These are phyloP conservation scores for Picochlorum costavermella DNA, from an alignment of 139 green algal species.

Conservation along the genomic window DNA sequence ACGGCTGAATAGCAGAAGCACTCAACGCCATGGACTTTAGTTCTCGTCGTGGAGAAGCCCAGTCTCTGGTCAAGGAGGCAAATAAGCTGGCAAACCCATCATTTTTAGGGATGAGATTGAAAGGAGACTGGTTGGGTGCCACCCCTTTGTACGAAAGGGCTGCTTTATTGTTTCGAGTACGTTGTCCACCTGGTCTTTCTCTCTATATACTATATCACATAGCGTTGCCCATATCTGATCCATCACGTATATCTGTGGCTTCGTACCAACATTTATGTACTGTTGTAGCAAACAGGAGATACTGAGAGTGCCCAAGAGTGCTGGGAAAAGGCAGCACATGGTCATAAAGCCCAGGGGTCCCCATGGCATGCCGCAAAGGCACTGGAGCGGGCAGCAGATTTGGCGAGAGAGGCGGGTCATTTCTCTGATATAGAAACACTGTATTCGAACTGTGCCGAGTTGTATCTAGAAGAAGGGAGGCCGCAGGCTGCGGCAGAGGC, in stretches of 20 bases:
- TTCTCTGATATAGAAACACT: slow-evolving; percentile 13
- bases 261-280: too few relatives aligned
- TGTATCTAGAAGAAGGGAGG: slow-evolving; percentile 46
- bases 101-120: slow-evolving; percentile 54
- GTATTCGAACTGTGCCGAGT: slow-evolving; percentile 31
- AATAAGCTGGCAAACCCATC: slow-evolving; percentile 44
- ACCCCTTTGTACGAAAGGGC: slow-evolving; percentile 64
- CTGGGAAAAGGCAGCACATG: slow-evolving; percentile 56
- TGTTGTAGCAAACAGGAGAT: slow-evolving; percentile 45
- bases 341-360: slow-evolving; percentile 55
- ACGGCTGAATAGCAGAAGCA: too few relatives aligned
- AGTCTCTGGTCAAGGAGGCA: slow-evolving; percentile 55
- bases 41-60: slow-evolving; percentile 23
- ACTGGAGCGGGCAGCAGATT: slow-evolving; percentile 29
- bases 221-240: too few relatives aligned
- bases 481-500: slow-evolving; percentile 47
- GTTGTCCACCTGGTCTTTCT: too few relatives aligned
- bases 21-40: neutral
- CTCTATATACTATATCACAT: too few relatives aligned
- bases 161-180: slow-evolving; percentile 56
- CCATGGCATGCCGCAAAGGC: slow-evolving; percentile 69
- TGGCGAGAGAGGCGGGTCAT: slow-evolving; percentile 5
- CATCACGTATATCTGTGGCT: too few relatives aligned
- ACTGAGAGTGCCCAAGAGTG: slow-evolving; percentile 40
- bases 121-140: slow-evolving; percentile 59